Percentiles rank a stretch among this genome's conserved stretches.
Evolutionary conservation across 2,329 filamentous ascomycete genomes (phyloP).

Genomic region (Knoxdaviesia proteae): DNA sequence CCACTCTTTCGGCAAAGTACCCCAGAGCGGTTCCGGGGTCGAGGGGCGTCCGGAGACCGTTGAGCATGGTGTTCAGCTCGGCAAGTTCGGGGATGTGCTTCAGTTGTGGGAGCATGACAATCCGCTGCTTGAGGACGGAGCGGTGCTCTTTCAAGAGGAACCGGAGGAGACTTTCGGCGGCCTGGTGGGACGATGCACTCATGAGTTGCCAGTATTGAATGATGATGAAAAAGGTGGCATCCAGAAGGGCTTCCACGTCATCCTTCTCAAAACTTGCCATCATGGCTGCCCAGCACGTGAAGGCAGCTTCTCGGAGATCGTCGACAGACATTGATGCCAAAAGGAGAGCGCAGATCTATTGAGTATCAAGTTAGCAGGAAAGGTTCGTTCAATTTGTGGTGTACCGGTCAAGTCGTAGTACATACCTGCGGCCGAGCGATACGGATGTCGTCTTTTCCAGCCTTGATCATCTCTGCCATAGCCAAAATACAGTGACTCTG

Average conservation of each 20-base stretch:
- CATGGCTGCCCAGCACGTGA: slow-evolving; percentile 68
- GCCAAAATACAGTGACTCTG: slow-evolving; percentile 61
- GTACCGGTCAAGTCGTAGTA: slow-evolving; percentile 2
- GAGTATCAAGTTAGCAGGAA: neutral
- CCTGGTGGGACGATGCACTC: slow-evolving; percentile 33
- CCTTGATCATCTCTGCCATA: slow-evolving; percentile 68
- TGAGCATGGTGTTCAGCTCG: slow-evolving; percentile 45
- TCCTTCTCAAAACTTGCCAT: slow-evolving; percentile 54
- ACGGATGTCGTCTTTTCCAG: slow-evolving; percentile 52
- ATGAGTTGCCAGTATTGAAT: slow-evolving; percentile 60
- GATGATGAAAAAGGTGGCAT: slow-evolving; percentile 78
- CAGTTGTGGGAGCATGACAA: slow-evolving; percentile 62
- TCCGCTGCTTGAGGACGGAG: slow-evolving; percentile 39
- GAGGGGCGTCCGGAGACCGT: slow-evolving; percentile 40
- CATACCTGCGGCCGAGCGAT: slow-evolving; percentile 68
- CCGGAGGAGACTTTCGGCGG: slow-evolving; percentile 41
- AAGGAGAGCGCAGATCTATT: slow-evolving; percentile 73
- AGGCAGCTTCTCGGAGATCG: slow-evolving; percentile 56
- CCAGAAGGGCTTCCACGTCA: slow-evolving; percentile 60
- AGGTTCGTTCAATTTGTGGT: neutral
- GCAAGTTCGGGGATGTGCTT: slow-evolving; percentile 46
- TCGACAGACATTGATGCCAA: slow-evolving; percentile 61
- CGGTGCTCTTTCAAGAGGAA: slow-evolving; percentile 44
- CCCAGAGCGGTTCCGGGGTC: slow-evolving; percentile 24
- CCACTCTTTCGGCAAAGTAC: slow-evolving; percentile 55